These are phyloP conservation scores for Pseudoperonospora humuli DNA, from an alignment of 352 stramenopile genomes.

Conservation along the genomic window DNA sequence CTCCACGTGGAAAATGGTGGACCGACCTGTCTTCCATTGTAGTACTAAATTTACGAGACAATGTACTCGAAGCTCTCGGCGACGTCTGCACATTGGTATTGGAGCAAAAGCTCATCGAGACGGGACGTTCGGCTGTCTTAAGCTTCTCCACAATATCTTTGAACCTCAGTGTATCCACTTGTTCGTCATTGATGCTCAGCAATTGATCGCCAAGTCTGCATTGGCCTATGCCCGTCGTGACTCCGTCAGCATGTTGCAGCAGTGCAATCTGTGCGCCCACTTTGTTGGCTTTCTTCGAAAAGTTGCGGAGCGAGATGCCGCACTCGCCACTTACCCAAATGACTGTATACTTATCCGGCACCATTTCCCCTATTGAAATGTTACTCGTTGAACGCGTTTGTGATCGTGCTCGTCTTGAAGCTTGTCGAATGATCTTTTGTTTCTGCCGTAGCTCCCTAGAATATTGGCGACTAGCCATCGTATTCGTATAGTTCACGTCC, in stretches of 20 bases:
- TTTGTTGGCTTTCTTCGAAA: slow-evolving; percentile 49
- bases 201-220: slow-evolving; percentile 70
- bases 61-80: slow-evolving; percentile 19
- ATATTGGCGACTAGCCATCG: slow-evolving; percentile 23
- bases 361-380: slow-evolving; percentile 1
- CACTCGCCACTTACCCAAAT: slow-evolving; percentile 80
- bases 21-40: slow-evolving; percentile 7
- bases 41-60: slow-evolving; percentile 9
- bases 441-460: slow-evolving; percentile 25
- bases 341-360: slow-evolving; percentile 44
- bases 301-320: slow-evolving; percentile 79
- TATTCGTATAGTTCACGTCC: slow-evolving; percentile 19
- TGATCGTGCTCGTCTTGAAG: slow-evolving; percentile 1
- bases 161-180: slow-evolving; percentile 50
- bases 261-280: slow-evolving; percentile 74
- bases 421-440: slow-evolving; percentile 10
- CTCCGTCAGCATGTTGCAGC: slow-evolving; percentile 65
- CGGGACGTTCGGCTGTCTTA: slow-evolving; percentile 57
- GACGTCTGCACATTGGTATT: slow-evolving; percentile 69
- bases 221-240: slow-evolving; percentile 72
- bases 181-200: slow-evolving; percentile 64
- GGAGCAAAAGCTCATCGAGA: slow-evolving; percentile 59
- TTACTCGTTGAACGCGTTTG: slow-evolving; percentile 6
- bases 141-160: slow-evolving; percentile 74
- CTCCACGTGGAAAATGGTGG: slow-evolving; percentile 9